phyloP scores from a whole-genome alignment of 352 stramenopile genomes.

The Thraustochytrium striatum region DNA sequence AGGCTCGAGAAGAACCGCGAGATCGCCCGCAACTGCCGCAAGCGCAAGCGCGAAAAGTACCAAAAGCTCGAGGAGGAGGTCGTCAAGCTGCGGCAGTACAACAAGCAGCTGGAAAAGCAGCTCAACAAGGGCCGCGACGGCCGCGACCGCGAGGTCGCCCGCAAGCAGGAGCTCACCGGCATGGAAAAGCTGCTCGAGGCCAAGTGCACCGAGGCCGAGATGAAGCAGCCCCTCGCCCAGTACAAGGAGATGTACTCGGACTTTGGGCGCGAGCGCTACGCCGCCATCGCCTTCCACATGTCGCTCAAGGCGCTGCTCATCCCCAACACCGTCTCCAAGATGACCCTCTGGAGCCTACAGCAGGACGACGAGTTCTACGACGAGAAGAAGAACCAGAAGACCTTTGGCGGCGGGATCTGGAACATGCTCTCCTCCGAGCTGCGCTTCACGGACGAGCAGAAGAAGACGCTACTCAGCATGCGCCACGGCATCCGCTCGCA shows the following conservation, averaged over 20 bases:
- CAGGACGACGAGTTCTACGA: conserved; percentile 56
- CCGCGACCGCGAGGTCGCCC: conserved; percentile 41
- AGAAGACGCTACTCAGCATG: conserved; percentile 50
- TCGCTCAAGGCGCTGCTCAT: conserved; percentile 51
- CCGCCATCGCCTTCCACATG: conserved; percentile 52
- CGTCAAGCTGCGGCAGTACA: conserved; percentile 47
- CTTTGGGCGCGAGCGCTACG: conserved; percentile 52
- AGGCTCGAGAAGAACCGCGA: conserved; percentile 55
- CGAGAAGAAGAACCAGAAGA: conserved; percentile 51
- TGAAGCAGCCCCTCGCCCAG: conserved; percentile 24
- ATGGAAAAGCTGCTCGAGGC: conserved; percentile 38
- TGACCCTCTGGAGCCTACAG: conserved; percentile 54
- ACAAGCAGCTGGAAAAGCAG: conserved; percentile 47
- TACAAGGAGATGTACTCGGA: conserved; percentile 51
- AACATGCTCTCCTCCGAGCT: conserved; percentile 52
- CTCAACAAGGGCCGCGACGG: conserved; percentile 47
- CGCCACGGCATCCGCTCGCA: conserved; percentile 49
- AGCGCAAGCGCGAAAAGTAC: conserved; percentile 54
- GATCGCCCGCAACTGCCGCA: conserved; percentile 54
- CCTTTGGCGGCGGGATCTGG: conserved; percentile 54
- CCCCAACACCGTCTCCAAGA: conserved; percentile 53
- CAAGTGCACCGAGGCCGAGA: conserved; percentile 17
- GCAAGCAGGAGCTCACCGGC: conserved; percentile 7
- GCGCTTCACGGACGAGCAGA: conserved; percentile 51
- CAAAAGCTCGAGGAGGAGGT: conserved; percentile 47